phyloP scores from a whole-genome alignment of 2,329 filamentous ascomycete genomes.

The Hypoxylon sp. region DNA sequence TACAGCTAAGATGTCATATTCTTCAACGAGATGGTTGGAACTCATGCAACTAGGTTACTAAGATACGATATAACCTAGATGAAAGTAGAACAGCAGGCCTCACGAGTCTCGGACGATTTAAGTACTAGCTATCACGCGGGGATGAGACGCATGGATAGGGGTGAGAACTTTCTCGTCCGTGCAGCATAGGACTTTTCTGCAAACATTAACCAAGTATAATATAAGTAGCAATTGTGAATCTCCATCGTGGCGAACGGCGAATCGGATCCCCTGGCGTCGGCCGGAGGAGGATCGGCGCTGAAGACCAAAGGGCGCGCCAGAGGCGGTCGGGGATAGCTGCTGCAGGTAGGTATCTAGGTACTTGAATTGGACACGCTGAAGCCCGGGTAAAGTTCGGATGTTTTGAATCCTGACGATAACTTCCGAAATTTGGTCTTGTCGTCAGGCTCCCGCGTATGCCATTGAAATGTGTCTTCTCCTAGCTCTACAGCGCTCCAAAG shows the following conservation, averaged over 20 bases:
- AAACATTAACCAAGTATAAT: background rate
- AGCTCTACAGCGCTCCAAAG: slow-evolving; percentile 10
- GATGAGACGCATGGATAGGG: background rate
- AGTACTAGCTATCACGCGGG: slow-evolving; percentile 1
- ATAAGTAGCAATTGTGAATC: background rate
- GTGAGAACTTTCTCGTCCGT: background rate
- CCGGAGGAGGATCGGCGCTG: slow-evolving; percentile 11
- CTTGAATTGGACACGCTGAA: background rate
- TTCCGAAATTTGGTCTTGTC: background rate
- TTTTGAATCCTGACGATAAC: background rate
- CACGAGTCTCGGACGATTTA: background rate
- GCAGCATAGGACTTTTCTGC: background rate
- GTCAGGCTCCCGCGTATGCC: background rate
- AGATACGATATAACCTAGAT: too few relatives aligned
- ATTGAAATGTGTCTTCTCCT: slow-evolving; percentile 11
- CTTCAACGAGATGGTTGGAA: background rate
- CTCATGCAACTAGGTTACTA: background rate
- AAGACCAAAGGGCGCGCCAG: slow-evolving; percentile 11
- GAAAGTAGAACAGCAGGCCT: background rate
- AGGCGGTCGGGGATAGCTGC: background rate
- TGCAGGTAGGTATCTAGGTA: background rate
- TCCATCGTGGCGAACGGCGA: background rate
- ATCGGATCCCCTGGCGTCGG: background rate
- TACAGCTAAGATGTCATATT: background rate
- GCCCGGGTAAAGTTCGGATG: background rate